Evolutionary conservation across 495 filamentous ascomycete species (phyloP).

Genomic region (Penicillium chermesinum): DNA sequence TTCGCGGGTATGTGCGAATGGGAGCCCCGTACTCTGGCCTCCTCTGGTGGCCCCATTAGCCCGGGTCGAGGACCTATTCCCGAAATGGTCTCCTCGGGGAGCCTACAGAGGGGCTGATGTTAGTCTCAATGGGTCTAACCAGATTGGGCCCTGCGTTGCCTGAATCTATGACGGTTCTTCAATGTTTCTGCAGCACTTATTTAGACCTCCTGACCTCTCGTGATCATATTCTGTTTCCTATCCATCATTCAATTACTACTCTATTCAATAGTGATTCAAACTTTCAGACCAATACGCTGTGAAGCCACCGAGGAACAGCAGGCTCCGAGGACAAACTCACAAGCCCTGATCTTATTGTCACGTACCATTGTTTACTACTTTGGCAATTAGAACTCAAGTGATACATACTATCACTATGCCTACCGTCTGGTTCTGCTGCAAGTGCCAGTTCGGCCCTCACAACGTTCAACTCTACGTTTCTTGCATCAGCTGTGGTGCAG

Average conservation of each 20-base stretch:
- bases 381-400: background rate
- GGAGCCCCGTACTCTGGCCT: too few species aligned
- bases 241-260: background rate
- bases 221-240: background rate
- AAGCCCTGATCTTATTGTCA: too few species aligned
- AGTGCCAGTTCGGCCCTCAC: slow-evolving; percentile 29
- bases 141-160: background rate
- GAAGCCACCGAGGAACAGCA: too few species aligned
- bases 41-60: slow-evolving; percentile 6
- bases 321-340: too few species aligned
- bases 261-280: background rate
- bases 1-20: background rate
- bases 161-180: background rate
- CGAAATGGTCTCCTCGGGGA: background rate
- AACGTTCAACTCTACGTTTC: slow-evolving; percentile 18
- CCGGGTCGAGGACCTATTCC: slow-evolving; percentile 4
- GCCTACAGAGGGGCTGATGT: background rate
- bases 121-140: background rate
- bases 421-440: slow-evolving; percentile 32
- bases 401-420: slow-evolving; percentile 14
- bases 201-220: slow-evolving; percentile 3
- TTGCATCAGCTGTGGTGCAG: slow-evolving; percentile 23
- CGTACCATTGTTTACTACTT: background rate
- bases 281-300: too few species aligned
- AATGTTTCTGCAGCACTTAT: background rate